Conservation (phyloP, 192 early-diverging fungal genomes). For the Piromyces sp. region DNA sequence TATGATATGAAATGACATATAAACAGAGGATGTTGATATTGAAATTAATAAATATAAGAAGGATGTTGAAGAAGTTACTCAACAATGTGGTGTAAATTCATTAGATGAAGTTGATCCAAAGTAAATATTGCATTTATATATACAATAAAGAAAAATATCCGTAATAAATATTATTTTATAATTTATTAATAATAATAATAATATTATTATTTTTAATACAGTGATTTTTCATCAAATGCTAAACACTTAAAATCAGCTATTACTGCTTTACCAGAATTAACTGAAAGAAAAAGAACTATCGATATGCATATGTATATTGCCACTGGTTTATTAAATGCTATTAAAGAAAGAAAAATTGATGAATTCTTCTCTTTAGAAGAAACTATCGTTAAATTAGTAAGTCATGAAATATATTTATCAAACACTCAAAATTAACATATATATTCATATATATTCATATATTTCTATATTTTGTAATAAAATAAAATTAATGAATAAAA, state of each 20-base stretch:
- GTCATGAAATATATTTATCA: too few relatives aligned
- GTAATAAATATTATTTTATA: too few relatives aligned
- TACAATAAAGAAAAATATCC: too few relatives aligned
- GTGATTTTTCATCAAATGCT: slow-evolving; percentile 65
- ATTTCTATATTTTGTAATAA: too few relatives aligned
- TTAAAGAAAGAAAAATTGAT: slow-evolving; percentile 86
- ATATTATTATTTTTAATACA: slow-evolving; percentile 7
- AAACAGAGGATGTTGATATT: slow-evolving; percentile 65
- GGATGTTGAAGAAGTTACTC: slow-evolving; percentile 83
- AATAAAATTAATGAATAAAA: too few relatives aligned
- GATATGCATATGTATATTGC: slow-evolving; percentile 99
- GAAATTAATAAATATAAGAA: slow-evolving; percentile 87
- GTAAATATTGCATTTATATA: slow-evolving; percentile 7
- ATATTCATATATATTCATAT: too few relatives aligned
- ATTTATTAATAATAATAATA: too few relatives aligned
- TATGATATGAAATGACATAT: not conserved
- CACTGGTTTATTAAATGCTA: slow-evolving; percentile 64
- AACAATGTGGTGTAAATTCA: slow-evolving; percentile 61
- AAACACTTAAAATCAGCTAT: slow-evolving; percentile 81
- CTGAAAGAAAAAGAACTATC: slow-evolving; percentile 74
- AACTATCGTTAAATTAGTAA: slow-evolving; percentile 53
- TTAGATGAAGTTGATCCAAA: slow-evolving; percentile 60
- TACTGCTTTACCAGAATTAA: slow-evolving; percentile 81
- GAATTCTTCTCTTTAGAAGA: slow-evolving; percentile 90
- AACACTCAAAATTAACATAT: too few relatives aligned